Percentiles rank a stretch among this genome's conserved stretches.
Conservation (phyloP, 2,329 filamentous ascomycete species). For the Didymella exigua region DNA sequence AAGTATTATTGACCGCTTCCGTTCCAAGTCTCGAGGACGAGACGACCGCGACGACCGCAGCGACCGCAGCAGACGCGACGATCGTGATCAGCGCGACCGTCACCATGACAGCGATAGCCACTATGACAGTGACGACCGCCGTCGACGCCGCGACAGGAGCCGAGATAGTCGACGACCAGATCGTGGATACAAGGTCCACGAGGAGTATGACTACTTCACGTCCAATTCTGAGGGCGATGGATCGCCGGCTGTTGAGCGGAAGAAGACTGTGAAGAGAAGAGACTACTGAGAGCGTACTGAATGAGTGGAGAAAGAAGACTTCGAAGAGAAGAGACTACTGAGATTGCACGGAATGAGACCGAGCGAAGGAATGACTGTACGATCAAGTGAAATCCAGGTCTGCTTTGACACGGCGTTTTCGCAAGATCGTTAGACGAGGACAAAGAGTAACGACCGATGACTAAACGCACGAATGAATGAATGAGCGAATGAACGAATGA, state of each 20-base stretch:
- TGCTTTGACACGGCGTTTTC: background rate
- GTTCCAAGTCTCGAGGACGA: constrained; percentile 28
- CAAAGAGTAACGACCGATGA: background rate
- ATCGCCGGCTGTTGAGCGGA: constrained; percentile 11
- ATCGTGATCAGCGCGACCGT: constrained; percentile 16
- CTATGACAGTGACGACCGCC: constrained; percentile 12
- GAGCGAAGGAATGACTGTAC: no score
- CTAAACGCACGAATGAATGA: background rate
- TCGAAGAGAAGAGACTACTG: background rate
- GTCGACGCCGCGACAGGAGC: constrained; percentile 10
- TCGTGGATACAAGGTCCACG: constrained; percentile 13
- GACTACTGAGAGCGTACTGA: constrained; percentile 1
- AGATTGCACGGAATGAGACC: no score
- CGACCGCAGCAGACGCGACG: constrained; percentile 14
- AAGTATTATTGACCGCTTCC: constrained; percentile 33
- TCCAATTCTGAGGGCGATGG: constrained; percentile 11
- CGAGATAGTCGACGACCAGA: constrained; percentile 13
- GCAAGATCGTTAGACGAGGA: background rate
- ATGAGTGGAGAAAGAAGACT: no score
- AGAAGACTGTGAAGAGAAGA: constrained; percentile 11
- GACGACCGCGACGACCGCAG: constrained; percentile 21
- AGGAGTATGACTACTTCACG: constrained; percentile 17
- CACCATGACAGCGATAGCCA: constrained; percentile 9
- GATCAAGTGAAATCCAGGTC: no score
- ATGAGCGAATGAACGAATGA: background rate